These are phyloP conservation scores for Psilocybe cubensis DNA, from an alignment of 768 basidiomycete genomes.

Conservation along the genomic window DNA sequence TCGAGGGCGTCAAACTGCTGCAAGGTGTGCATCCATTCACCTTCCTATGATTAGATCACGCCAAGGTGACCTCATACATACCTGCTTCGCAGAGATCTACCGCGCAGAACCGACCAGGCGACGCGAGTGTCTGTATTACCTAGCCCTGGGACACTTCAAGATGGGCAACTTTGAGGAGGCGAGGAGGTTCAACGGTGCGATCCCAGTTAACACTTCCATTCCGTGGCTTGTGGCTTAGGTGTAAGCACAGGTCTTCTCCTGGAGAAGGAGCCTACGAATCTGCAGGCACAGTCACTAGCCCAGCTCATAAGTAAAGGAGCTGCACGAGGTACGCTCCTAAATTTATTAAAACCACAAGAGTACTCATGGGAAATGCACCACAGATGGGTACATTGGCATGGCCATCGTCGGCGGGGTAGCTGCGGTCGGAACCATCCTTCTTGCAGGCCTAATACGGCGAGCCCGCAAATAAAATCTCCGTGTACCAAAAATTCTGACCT, in stretches of 20 bases:
- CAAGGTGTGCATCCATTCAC: slow-evolving; percentile 62
- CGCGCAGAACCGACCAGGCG: slow-evolving; percentile 83
- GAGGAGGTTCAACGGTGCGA: slow-evolving; percentile 87
- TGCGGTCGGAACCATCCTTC: slow-evolving; percentile 75
- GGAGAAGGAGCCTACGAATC: slow-evolving; percentile 90
- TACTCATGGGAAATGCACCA: slow-evolving; percentile 3
- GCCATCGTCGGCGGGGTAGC: slow-evolving; percentile 91
- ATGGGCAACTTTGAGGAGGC: slow-evolving; percentile 95
- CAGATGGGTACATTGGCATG: slow-evolving; percentile 99
- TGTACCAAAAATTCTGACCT: slow-evolving; percentile 9
- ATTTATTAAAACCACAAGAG: background rate
- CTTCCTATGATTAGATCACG: slow-evolving; percentile 9
- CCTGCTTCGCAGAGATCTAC: slow-evolving; percentile 74
- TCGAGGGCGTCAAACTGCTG: slow-evolving; percentile 87
- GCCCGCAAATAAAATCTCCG: slow-evolving; percentile 53
- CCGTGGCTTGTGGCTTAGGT: background rate
- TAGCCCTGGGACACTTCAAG: slow-evolving; percentile 96
- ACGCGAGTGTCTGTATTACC: slow-evolving; percentile 95
- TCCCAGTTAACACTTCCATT: background rate
- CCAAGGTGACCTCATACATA: slow-evolving; percentile 10
- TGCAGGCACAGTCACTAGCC: slow-evolving; percentile 88
- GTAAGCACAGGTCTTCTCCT: slow-evolving; percentile 69
- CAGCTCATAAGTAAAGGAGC: slow-evolving; percentile 88
- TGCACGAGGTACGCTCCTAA: slow-evolving; percentile 62
- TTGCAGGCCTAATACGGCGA: slow-evolving; percentile 86